These are phyloP conservation scores for Myochromella boudieri DNA, from an alignment of 768 basidiomycete species.

Conservation along the genomic window DNA sequence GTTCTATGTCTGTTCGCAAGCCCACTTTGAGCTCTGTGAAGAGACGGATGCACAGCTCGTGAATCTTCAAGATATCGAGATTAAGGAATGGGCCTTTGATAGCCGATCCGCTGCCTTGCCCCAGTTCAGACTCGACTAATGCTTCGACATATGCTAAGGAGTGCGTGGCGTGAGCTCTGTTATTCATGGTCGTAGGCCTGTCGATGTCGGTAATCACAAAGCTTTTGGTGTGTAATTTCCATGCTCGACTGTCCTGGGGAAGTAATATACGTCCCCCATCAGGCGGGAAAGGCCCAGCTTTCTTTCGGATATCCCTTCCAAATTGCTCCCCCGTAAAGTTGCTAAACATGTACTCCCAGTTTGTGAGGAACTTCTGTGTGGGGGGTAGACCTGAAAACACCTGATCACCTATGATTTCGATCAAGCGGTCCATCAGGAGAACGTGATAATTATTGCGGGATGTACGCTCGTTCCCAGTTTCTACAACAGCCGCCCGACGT, in stretches of 20 bases:
- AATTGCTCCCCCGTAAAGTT: too few species aligned
- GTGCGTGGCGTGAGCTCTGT: neutral
- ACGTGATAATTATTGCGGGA: neutral
- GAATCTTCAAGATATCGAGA: conserved; percentile 9
- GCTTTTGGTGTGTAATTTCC: neutral
- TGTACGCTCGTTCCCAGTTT: neutral
- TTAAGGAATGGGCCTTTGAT: conserved; percentile 10
- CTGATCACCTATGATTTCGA: too few species aligned
- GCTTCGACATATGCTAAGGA: neutral
- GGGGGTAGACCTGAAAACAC: too few species aligned
- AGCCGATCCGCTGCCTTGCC: neutral
- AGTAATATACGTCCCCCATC: too few species aligned
- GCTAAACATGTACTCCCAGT: too few species aligned
- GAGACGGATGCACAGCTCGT: conserved; percentile 9
- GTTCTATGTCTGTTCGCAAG: neutral
- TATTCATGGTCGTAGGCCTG: neutral
- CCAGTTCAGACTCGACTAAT: conserved; percentile 7
- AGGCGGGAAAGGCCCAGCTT: too few species aligned
- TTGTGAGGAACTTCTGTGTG: too few species aligned
- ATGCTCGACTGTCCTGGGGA: conserved; percentile 2
- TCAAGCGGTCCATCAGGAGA: too few species aligned
- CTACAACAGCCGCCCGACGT: neutral
- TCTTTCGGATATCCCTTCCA: too few species aligned
- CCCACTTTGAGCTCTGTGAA: conserved; percentile 5
- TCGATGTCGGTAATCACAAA: neutral